phyloP scores from a whole-genome alignment of 148 eudicot genomes.

The Amaranthus cruentus region DNA sequence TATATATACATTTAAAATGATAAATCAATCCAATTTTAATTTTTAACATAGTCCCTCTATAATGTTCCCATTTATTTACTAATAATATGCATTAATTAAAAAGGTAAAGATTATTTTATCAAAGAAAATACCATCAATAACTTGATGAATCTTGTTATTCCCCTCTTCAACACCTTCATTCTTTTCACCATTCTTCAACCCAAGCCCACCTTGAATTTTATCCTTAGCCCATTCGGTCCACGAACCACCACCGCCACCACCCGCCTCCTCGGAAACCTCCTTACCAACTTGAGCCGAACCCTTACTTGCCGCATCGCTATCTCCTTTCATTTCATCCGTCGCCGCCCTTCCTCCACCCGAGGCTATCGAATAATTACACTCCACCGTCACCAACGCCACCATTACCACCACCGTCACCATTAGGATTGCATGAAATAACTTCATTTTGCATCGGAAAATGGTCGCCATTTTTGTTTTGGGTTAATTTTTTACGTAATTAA shows the following conservation, averaged over 20 bases:
- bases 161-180: neutral
- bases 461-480: too few relatives aligned
- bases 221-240: constrained; percentile 1
- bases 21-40: too few relatives aligned
- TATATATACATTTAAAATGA: too few relatives aligned
- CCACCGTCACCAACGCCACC: neutral
- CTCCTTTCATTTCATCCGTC: neutral
- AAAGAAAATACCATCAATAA: neutral
- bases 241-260: too few relatives aligned
- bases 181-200: constrained; percentile 16
- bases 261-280: neutral
- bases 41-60: too few relatives aligned
- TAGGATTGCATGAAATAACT: neutral
- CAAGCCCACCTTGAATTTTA: constrained; percentile 19
- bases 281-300: neutral
- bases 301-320: neutral
- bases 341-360: neutral
- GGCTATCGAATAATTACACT: neutral
- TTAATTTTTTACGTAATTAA: too few relatives aligned
- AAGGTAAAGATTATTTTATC: too few relatives aligned
- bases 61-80: too few relatives aligned
- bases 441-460: too few relatives aligned
- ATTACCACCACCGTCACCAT: neutral
- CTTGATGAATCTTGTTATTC: neutral
- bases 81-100: too few relatives aligned